These are phyloP conservation scores for Naegleria gruberi DNA, from an alignment of 208 protist species.

Conservation along the genomic window DNA sequence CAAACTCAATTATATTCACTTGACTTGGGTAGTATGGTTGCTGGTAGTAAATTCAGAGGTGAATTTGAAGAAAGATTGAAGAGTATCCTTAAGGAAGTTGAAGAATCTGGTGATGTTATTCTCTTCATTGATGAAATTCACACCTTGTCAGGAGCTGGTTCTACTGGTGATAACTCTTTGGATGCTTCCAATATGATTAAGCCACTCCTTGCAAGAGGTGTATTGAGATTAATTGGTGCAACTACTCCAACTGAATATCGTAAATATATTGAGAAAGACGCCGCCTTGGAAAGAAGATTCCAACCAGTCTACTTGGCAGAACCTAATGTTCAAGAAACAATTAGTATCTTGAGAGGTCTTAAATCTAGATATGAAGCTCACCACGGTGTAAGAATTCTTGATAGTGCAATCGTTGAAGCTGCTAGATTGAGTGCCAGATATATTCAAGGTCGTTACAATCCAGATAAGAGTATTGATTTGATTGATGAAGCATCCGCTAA, in stretches of 20 bases:
- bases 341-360: conserved; percentile 92
- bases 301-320: conserved; percentile 90
- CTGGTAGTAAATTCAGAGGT: conserved; percentile 96
- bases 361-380: conserved; percentile 82
- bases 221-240: conserved; percentile 91
- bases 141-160: conserved; percentile 90
- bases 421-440: conserved; percentile 48
- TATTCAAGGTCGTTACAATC: conserved; percentile 38
- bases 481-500: conserved; percentile 46
- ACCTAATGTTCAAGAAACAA: conserved; percentile 89
- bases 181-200: conserved; percentile 97
- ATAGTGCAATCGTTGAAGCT: conserved; percentile 73
- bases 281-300: conserved; percentile 95
- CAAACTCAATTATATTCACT: conserved; percentile 74
- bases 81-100: conserved; percentile 95
- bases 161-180: conserved; percentile 78
- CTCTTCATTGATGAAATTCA: conserved; percentile 99
- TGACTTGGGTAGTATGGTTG: conserved; percentile 96
- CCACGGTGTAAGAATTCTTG: conserved; percentile 75
- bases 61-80: conserved; percentile 99
- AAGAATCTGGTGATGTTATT: conserved; percentile 88
- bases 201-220: conserved; percentile 89
- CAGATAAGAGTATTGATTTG: conserved; percentile 50
- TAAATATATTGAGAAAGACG: conserved; percentile 94
- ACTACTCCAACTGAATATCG: conserved; percentile 95